Base-by-base conservation (phyloP, 768 basidiomycete genomes). In the Boletus barrowsii region DNA sequence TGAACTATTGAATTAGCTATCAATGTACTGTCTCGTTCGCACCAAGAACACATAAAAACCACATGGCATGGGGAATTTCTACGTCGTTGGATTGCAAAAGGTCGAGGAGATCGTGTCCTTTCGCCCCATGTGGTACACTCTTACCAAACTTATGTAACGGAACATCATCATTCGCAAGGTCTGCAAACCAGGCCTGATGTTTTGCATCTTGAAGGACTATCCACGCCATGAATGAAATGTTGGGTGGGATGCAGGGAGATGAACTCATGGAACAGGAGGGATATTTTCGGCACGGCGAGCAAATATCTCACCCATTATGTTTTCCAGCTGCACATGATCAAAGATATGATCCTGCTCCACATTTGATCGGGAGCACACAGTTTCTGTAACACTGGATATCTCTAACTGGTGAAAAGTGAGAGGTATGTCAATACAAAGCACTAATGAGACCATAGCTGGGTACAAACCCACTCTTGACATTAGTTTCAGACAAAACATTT, bases 31-130 rank as follows among this genome's bases (percentile, higher is more conserved):
- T 90, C 71, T 94, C 92, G 61, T 93, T 92, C 18, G 87, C 90
- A 24, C 92, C 92, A 62, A 92, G 83, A 4, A 92, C 90, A 18
- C 91, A 81, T 26, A 93, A 75, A 65, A 93, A 89, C 92, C 92
- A 94, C 8, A 93, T 83, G 4, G 92, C 92, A 42, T 92, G 80
- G 2, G 87, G 79, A 33, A 91, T 87, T 7, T 86, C 87, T 26
- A 93, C 87, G 53, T 85, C 81, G 50, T 90, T 84, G 7, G 78
- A 75, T 51, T 93, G 88, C 30, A 94, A 71, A 41, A 93, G 73
- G 56, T 93, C 91, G 47, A 94, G 73, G 29, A 93, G 77, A 62
- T 92, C 90, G 58, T 87, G 84, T 2, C 90, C 92, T 68, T 90
- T 93, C 5, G 86, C 86, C 0, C 89, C 89, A 64, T 93, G 89